These are phyloP conservation scores for Penicillium arizonense DNA, from an alignment of 495 filamentous ascomycete genomes.

Conservation along the genomic window DNA sequence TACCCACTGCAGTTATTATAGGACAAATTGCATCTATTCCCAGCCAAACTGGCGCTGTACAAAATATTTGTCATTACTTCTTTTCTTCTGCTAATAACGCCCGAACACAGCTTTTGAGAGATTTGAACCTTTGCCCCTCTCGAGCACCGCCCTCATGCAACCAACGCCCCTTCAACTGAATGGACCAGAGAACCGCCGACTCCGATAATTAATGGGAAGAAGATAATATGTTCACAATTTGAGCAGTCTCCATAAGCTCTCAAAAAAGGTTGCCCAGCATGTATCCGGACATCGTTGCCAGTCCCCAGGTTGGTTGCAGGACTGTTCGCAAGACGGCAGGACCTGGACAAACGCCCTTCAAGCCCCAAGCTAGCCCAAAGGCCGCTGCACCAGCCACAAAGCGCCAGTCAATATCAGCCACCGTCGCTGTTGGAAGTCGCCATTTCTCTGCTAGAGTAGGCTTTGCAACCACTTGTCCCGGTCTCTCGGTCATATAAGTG, in stretches of 20 bases:
- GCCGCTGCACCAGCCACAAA: constrained; percentile 49
- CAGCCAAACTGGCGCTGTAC: background rate
- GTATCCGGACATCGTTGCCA: constrained; percentile 50
- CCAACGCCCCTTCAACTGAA: too few species aligned
- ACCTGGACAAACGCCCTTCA: constrained; percentile 56
- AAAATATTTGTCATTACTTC: background rate
- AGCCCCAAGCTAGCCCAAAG: constrained; percentile 58
- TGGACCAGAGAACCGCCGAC: background rate
- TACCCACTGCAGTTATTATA: constrained; percentile 10
- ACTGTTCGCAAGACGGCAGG: constrained; percentile 49
- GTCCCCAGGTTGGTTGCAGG: constrained; percentile 49
- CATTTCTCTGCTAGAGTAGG: constrained; percentile 47
- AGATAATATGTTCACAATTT: background rate
- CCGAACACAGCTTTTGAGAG: constrained; percentile 13
- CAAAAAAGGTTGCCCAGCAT: constrained; percentile 38
- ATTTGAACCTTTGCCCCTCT: background rate
- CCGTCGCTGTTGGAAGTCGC: constrained; percentile 43
- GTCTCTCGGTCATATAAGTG: constrained; percentile 29
- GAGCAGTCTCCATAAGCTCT: background rate
- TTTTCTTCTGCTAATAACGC: constrained; percentile 1
- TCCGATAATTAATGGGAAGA: background rate
- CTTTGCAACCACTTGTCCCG: constrained; percentile 24
- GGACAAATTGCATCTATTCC: background rate
- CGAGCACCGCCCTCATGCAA: too few species aligned
- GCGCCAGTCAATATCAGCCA: constrained; percentile 53